Base-by-base conservation (phyloP, 305 asterid genomes). In the Fraxinus latifolia region DNA sequence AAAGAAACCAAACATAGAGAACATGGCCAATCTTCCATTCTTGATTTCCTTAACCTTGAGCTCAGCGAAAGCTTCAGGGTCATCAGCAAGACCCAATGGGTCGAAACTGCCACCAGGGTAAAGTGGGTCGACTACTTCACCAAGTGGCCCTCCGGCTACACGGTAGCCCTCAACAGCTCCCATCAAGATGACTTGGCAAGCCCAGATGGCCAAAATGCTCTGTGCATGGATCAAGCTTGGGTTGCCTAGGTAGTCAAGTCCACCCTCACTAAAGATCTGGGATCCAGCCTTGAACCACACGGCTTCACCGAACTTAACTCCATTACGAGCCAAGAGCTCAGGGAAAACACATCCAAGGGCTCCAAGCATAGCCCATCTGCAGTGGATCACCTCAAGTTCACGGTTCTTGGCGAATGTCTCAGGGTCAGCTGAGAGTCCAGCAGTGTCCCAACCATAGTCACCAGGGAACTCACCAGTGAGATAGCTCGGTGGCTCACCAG, bases 121-220 rank as follows among this genome's bases (percentile, higher is more conserved):
- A 4, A 78, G 21, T 65, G 81, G 81, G 76, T 78, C 81, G 23
- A 31, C 47, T 9, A 78, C 81, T 11, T 78, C 81, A 62, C 81
- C 81, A 1, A 78, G 81, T 21, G 81, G 81, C 65, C 81, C 81
- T 3, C 81, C 81, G 5, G 81, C 81, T 21, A 78, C 14, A 33
- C 81, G 74, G 76, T 78, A 62, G 62, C 81, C 81, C 76, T 78
- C 81, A 62, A 78, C 81, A n/a, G 81, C 76, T 78, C 81, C 81
- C 81, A 78, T 78, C 81, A 78, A 36, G 21, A 78, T 23, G 39
- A 78, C 81, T 15, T 78, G 81, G 60, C 62, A 60, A 11, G 81
- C 81, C 81, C 81, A 78, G 55, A 78, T 78, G 23, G 81, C 81
- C 76, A 78, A 65, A n/a, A 78, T 78, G 76, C 81, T 78, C 74